Evolutionary conservation across 805 yeast genomes (phyloP).

Genomic region (Saccharomycopsis sp.): DNA sequence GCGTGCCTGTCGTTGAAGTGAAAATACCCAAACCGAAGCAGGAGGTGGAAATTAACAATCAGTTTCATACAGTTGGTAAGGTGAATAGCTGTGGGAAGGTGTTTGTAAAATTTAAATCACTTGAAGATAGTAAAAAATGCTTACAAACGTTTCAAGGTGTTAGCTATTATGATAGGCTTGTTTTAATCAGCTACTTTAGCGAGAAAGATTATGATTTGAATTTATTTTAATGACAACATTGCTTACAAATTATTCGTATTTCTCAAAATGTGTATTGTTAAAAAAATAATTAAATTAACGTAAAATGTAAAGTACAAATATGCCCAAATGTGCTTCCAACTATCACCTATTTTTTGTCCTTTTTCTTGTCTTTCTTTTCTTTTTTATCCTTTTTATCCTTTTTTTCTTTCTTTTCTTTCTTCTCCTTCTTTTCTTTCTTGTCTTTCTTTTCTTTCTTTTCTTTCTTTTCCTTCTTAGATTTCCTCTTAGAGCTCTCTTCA

Average conservation of each 20-base stretch:
- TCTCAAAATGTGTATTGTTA: background rate
- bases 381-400: slow-evolving; percentile 14
- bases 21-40: slow-evolving; percentile 52
- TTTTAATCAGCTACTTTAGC: slow-evolving; percentile 56
- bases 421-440: slow-evolving; percentile 12
- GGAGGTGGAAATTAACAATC: slow-evolving; percentile 34
- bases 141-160: slow-evolving; percentile 55
- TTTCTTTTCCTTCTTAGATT: slow-evolving; percentile 10
- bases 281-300: background rate
- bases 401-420: slow-evolving; percentile 18
- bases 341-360: slow-evolving; percentile 11
- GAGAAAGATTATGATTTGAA: slow-evolving; percentile 49
- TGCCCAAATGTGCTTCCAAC: background rate
- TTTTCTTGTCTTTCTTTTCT: slow-evolving; percentile 3
- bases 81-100: slow-evolving; percentile 61
- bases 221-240: slow-evolving; percentile 23
- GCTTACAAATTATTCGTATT: background rate
- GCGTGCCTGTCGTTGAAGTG: slow-evolving; percentile 47
- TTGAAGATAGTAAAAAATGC: slow-evolving; percentile 49
- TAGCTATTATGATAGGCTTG: slow-evolving; percentile 58
- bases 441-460: slow-evolving; percentile 16
- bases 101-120: slow-evolving; percentile 54
- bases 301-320: background rate
- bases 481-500: slow-evolving; percentile 29
- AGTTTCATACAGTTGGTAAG: slow-evolving; percentile 28